Evolutionary conservation across 1,284 basidiomycete species (phyloP), one percentile per base, ranked within the genome.

Genomic region (Stygiomarasmius scandens): DNA sequence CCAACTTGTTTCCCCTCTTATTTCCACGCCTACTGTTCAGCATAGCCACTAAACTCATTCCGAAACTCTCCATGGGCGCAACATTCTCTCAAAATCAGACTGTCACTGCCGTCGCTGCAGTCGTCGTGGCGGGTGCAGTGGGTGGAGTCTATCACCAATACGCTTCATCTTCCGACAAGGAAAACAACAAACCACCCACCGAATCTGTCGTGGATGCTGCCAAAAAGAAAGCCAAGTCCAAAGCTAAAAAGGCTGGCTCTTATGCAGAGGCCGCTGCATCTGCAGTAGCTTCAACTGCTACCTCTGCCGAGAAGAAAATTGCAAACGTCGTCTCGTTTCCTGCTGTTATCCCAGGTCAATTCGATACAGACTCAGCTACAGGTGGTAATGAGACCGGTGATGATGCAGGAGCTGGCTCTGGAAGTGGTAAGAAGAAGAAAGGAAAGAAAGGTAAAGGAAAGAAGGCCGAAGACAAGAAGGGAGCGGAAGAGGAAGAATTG

Each of bases 291-390:
- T 32, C 38, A 10, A 19, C 49, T 3, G 34, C 44, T 34, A 20
- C 38, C 19, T 45, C 32, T 22, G 5, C 22, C 9, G 46, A 24
- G 22, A 48, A 14, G 14, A 24, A 24, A 23, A 24, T 11, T 5
- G 10, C 46, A 3, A 4, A 24, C 9, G 54, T 60, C 22, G 52
- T 55, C 10, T 49, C 55, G 12, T 57, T 58, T 27, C 59, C 59
- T 12, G 55, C 55, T 27, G 56, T 58, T 4, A 49, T 60, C 23
- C 59, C 59, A 6, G 59, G 59, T 16, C 59, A 60, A 27, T 60
- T 60, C 36, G 55, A 58, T 16, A 4, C 46, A 3, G 22, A 24
- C 14, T 10, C 11, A 11, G 20, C 32, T 23, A 22, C 19, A 29
- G 56, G 38, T 9, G 23, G n/a, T n/a, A n/a, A n/a, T n/a, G n/a